These are phyloP conservation scores for Populus simonii DNA, from an alignment of 345 rosid species.

Conservation along the genomic window DNA sequence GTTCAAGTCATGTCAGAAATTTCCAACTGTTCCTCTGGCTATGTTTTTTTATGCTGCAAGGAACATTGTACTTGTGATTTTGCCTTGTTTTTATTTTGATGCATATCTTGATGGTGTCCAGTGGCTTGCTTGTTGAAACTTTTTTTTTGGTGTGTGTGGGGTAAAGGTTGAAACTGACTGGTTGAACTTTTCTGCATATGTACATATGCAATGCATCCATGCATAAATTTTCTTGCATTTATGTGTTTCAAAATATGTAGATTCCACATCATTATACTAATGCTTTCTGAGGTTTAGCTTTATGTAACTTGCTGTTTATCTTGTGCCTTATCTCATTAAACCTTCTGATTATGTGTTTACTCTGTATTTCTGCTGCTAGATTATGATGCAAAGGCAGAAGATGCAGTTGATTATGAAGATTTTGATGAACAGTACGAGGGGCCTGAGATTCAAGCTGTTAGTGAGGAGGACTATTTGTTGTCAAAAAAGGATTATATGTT, in stretches of 20 bases:
- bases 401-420: slow-evolving; percentile 94
- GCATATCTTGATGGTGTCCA: background rate
- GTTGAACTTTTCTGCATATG: background rate
- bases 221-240: background rate
- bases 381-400: slow-evolving; percentile 87
- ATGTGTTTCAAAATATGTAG: background rate
- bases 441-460: slow-evolving; percentile 70
- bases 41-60: background rate
- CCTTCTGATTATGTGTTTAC: slow-evolving; percentile 26
- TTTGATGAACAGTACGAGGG: slow-evolving; percentile 95
- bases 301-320: background rate
- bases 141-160: background rate
- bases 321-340: background rate
- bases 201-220: background rate
- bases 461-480: slow-evolving; percentile 79
- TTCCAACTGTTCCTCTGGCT: background rate
- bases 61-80: background rate
- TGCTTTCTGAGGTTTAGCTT: background rate
- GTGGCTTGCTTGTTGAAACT: background rate
- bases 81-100: background rate
- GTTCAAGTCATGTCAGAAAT: background rate
- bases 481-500: slow-evolving; percentile 65
- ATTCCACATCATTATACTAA: background rate
- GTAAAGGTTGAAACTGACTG: background rate
- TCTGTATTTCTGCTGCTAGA: slow-evolving; percentile 50